A percentile compares a stretch with the other conserved stretches of the same genome.
phyloP scores from a whole-genome alignment of 179 eudicot genomes.

The Silene noctiflora region DNA sequence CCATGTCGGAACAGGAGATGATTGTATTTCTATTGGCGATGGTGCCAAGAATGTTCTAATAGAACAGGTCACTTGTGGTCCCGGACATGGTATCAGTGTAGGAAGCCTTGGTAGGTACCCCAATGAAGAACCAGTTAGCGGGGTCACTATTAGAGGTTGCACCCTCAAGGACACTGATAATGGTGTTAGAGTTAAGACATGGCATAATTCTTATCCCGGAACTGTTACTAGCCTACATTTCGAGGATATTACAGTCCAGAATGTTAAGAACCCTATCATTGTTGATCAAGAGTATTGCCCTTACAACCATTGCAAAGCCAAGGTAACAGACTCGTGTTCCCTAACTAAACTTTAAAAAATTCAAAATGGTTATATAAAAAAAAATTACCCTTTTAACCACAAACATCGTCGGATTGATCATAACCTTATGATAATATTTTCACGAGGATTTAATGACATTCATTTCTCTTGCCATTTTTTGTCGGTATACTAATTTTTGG shows the following conservation, averaged over 20 bases:
- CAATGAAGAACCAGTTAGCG: constrained; percentile 32
- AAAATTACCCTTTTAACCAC: too few species aligned
- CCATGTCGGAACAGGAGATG: constrained; percentile 46
- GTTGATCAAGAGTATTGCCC: constrained; percentile 67
- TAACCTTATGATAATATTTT: too few species aligned
- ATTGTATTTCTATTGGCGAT: constrained; percentile 51
- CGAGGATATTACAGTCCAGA: constrained; percentile 42
- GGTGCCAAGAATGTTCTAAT: constrained; percentile 36
- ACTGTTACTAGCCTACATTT: constrained; percentile 29
- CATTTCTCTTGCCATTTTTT: neutral
- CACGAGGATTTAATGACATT: neutral
- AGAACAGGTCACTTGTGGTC: constrained; percentile 42
- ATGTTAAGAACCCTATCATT: constrained; percentile 41
- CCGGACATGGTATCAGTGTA: constrained; percentile 54
- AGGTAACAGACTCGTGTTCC: constrained; percentile 21
- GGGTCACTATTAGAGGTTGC: constrained; percentile 32
- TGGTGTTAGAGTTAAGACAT: constrained; percentile 46
- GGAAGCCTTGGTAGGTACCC: constrained; percentile 52
- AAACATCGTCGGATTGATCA: too few species aligned
- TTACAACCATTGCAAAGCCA: constrained; percentile 28
- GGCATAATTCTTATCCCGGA: constrained; percentile 29
- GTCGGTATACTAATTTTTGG: neutral
- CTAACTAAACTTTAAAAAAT: too few species aligned
- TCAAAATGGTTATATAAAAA: too few species aligned
- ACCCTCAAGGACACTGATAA: constrained; percentile 33